phyloP scores from a whole-genome alignment of 352 stramenopile species.

The Pythium monospermum region DNA sequence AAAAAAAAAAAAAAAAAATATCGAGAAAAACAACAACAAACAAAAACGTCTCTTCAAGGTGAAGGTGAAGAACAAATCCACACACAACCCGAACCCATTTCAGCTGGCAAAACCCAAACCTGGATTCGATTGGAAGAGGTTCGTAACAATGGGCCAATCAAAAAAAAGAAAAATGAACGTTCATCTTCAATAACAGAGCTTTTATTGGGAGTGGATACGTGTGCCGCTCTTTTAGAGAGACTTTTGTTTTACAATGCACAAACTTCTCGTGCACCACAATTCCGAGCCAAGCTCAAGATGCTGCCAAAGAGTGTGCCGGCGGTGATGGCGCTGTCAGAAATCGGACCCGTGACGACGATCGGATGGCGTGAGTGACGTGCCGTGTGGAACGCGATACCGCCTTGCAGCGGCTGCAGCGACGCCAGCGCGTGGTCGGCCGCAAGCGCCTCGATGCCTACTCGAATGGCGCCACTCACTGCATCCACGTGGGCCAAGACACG shows the following conservation, averaged over 20 bases:
- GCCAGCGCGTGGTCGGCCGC: slow-evolving; percentile 45
- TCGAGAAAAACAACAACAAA: background rate
- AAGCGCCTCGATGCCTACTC: slow-evolving; percentile 45
- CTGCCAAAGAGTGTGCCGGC: slow-evolving; percentile 75
- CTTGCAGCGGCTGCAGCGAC: slow-evolving; percentile 57
- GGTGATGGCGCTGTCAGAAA: slow-evolving; percentile 69
- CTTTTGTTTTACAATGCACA: background rate
- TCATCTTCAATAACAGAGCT: background rate
- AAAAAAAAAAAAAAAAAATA: too few relatives aligned
- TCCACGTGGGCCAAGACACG: slow-evolving; percentile 59
- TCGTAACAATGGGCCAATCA: slow-evolving; percentile 9
- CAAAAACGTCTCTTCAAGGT: slow-evolving; percentile 10
- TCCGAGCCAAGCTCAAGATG: slow-evolving; percentile 65
- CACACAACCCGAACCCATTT: slow-evolving; percentile 8
- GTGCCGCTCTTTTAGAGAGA: background rate
- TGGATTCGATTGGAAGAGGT: slow-evolving; percentile 7
- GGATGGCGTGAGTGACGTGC: slow-evolving; percentile 62
- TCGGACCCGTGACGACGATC: slow-evolving; percentile 76
- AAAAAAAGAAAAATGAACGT: too few relatives aligned
- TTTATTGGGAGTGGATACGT: slow-evolving; percentile 4
- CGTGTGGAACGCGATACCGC: slow-evolving; percentile 79
- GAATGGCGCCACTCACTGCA: slow-evolving; percentile 38
- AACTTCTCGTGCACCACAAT: slow-evolving; percentile 51
- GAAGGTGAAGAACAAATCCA: too few relatives aligned
- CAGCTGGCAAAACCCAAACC: slow-evolving; percentile 8